A percentile compares a stretch with the other conserved stretches of the same genome.
Evolutionary conservation across 768 basidiomycete genomes (phyloP).

Genomic region (Rhodocollybia butyracea): DNA sequence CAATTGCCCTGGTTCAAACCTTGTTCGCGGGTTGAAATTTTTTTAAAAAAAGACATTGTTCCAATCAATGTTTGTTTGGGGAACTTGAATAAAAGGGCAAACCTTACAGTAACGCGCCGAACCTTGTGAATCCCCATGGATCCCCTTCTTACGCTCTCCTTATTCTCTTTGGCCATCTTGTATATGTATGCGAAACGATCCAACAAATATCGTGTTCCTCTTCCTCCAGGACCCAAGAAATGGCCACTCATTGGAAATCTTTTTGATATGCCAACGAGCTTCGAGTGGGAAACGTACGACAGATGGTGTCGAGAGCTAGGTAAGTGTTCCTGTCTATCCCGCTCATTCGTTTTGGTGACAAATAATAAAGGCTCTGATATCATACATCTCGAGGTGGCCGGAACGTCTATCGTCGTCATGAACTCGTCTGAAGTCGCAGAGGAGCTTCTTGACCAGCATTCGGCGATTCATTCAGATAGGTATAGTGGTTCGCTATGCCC

Average conservation of each 20-base stretch:
- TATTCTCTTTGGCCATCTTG: not conserved
- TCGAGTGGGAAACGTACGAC: conserved; percentile 17
- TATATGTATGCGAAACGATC: not conserved
- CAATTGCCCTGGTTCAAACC: not conserved
- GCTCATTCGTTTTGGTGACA: no score
- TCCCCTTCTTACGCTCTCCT: not conserved
- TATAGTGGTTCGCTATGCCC: conserved; percentile 7
- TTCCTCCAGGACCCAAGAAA: conserved; percentile 45
- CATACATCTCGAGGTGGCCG: conserved; percentile 21
- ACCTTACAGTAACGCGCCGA: no score
- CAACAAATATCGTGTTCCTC: conserved; percentile 2
- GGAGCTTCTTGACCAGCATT: conserved; percentile 32
- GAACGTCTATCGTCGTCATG: conserved; percentile 26
- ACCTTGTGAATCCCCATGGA: not conserved
- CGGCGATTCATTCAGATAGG: conserved; percentile 33
- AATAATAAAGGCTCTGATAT: conserved; percentile 25
- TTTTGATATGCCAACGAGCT: conserved; percentile 43
- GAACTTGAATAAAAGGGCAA: not conserved
- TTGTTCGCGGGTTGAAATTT: no score
- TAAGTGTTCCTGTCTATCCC: no score
- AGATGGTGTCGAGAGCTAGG: conserved; percentile 13
- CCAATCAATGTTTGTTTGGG: no score
- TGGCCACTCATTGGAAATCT: conserved; percentile 46
- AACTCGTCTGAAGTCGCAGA: conserved; percentile 27
- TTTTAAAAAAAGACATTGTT: no score